Evolutionary conservation across 2,329 filamentous ascomycete genomes (phyloP).

Genomic region (Fusarium burgessii): DNA sequence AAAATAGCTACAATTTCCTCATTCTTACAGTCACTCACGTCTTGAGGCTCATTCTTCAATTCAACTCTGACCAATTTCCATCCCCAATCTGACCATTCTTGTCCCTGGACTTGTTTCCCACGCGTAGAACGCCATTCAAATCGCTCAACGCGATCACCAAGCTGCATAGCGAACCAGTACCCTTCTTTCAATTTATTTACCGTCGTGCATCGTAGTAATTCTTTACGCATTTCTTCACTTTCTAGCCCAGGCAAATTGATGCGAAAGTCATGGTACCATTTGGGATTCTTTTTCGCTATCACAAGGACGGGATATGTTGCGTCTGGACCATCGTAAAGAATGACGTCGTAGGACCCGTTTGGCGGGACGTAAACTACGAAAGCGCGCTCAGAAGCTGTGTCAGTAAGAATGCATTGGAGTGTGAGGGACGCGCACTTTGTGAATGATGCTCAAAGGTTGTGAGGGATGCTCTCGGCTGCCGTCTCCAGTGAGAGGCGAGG

Average conservation of each 20-base stretch:
- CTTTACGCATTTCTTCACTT: background rate
- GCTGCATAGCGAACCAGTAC: background rate
- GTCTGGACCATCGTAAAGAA: background rate
- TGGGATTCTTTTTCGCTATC: background rate
- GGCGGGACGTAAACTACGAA: background rate
- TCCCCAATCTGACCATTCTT: background rate
- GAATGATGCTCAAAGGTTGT: background rate
- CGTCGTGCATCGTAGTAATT: background rate
- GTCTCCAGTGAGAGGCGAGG: background rate
- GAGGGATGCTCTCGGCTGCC: background rate
- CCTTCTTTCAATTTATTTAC: background rate
- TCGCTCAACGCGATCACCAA: fast-evolving
- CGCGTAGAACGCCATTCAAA: background rate
- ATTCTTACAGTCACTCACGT: too few species aligned
- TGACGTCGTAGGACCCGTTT: background rate
- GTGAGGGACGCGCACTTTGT: background rate
- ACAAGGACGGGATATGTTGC: background rate
- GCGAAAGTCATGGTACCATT: background rate
- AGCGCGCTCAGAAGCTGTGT: background rate
- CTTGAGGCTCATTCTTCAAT: too few species aligned
- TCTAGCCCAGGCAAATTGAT: background rate
- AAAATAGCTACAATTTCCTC: background rate
- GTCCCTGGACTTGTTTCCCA: background rate
- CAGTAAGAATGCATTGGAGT: background rate
- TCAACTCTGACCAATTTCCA: background rate